Evolutionary conservation across 805 yeast genomes (phyloP).

Genomic region (Lachancea lanzarotensis): DNA sequence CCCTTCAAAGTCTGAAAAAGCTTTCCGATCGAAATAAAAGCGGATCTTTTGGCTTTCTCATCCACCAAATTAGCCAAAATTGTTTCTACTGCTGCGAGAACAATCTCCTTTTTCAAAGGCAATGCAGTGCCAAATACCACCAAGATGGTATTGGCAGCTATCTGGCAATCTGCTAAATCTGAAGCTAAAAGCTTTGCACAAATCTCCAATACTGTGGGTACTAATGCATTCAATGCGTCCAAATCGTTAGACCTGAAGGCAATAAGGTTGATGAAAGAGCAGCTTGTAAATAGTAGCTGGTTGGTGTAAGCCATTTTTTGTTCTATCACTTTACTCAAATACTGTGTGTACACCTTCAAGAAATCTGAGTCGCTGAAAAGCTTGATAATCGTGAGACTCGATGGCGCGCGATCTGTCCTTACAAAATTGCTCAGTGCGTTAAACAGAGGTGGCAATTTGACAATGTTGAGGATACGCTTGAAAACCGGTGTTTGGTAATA

Average conservation of each 20-base stretch:
- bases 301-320: constrained; percentile 56
- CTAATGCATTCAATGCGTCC: constrained; percentile 40
- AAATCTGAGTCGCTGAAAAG: constrained; percentile 67
- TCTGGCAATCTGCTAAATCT: constrained; percentile 53
- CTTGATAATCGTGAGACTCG: constrained; percentile 60
- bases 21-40: constrained; percentile 42
- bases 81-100: constrained; percentile 56
- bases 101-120: constrained; percentile 48
- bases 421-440: constrained; percentile 65
- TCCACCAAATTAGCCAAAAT: constrained; percentile 42
- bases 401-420: constrained; percentile 55
- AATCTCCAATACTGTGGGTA: constrained; percentile 54
- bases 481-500: constrained; percentile 71
- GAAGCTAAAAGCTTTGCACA: constrained; percentile 50
- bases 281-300: constrained; percentile 72
- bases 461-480: constrained; percentile 64
- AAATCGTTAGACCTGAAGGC: constrained; percentile 43
- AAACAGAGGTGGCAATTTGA: constrained; percentile 75
- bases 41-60: constrained; percentile 37
- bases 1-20: constrained; percentile 43
- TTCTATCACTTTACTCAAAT: constrained; percentile 38
- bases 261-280: constrained; percentile 59
- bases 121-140: constrained; percentile 72
- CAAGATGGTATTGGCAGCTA: constrained; percentile 76
- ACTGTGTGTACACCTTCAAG: constrained; percentile 57